Evolutionary conservation across 371 early-diverging fungal genomes (phyloP).

Genomic region (Mucor irregularis): DNA sequence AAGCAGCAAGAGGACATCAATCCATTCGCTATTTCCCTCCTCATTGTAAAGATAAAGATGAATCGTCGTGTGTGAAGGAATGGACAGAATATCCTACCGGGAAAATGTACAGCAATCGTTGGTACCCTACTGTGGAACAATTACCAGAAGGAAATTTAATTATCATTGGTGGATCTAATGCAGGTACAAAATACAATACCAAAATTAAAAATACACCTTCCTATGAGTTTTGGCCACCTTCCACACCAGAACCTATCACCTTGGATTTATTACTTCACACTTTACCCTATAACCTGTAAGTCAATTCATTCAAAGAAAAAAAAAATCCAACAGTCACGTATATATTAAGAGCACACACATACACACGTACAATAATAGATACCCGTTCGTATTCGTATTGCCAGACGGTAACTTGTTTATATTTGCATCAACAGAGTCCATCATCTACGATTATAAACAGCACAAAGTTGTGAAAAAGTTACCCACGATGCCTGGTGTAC

Average conservation of each 20-base stretch:
- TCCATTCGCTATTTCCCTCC: constrained; percentile 56
- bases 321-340: too few relatives aligned
- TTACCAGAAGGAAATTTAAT: constrained; percentile 60
- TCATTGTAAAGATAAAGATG: too few relatives aligned
- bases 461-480: constrained; percentile 50
- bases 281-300: constrained; percentile 62
- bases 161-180: constrained; percentile 59
- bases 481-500: constrained; percentile 59
- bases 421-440: constrained; percentile 55
- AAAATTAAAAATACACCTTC: constrained; percentile 53
- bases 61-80: too few relatives aligned
- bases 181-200: constrained; percentile 55
- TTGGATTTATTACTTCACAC: constrained; percentile 57
- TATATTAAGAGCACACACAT: too few relatives aligned
- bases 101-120: constrained; percentile 52
- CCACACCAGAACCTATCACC: constrained; percentile 24
- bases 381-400: constrained; percentile 54
- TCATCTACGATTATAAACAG: constrained; percentile 55
- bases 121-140: constrained; percentile 66
- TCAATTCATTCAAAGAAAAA: too few relatives aligned
- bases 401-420: constrained; percentile 59
- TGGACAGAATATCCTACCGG: constrained; percentile 42
- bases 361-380: too few relatives aligned
- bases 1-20: constrained; percentile 57
- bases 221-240: constrained; percentile 54